Conservation (phyloP, 257 asterid species). For the Solanum medicagineum region DNA sequence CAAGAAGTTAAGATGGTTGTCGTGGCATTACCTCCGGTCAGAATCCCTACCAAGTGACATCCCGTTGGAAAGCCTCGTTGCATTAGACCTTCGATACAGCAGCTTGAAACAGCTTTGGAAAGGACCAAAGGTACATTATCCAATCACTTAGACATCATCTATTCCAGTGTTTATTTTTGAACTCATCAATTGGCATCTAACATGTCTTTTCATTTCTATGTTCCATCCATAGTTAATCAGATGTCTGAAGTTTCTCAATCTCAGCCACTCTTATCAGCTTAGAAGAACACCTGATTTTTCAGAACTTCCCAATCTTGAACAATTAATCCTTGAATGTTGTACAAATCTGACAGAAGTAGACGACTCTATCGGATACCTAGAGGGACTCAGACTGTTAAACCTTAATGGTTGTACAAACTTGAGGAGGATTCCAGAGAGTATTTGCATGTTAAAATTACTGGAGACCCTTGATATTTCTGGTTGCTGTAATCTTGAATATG, state of each 20-base stretch:
- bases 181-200: neutral
- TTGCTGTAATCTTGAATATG: neutral
- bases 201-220: neutral
- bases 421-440: neutral
- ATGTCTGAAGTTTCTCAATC: neutral
- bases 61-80: neutral
- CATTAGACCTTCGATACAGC: conserved; percentile 4
- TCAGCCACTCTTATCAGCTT: neutral
- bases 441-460: neutral
- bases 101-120: conserved; percentile 5
- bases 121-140: conserved; percentile 4
- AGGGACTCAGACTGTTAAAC: neutral
- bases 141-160: neutral
- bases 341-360: neutral
- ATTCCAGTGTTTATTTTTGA: neutral
- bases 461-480: neutral
- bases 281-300: neutral
- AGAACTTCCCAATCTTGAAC: neutral
- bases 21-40: neutral
- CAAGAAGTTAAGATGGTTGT: conserved; percentile 4
- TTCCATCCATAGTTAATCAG: neutral
- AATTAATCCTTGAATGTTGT: conserved; percentile 1
- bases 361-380: neutral
- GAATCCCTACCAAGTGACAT: neutral
- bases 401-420: neutral